phyloP scores from a whole-genome alignment of 2,329 filamentous ascomycete species.

The Venturia carpophila region DNA sequence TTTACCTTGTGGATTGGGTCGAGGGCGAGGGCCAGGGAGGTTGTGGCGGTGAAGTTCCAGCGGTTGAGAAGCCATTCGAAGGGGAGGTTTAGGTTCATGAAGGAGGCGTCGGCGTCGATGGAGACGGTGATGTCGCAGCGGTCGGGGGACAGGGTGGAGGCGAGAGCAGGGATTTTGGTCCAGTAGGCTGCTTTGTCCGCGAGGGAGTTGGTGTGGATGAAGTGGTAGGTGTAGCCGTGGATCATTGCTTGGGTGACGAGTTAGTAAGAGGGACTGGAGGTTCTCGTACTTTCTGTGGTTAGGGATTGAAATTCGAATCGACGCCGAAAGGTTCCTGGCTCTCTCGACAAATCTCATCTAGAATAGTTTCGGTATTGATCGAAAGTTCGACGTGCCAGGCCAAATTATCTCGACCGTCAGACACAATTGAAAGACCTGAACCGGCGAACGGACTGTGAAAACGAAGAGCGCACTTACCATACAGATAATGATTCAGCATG shows the following conservation, averaged over 20 bases:
- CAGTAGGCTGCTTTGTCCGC: slow-evolving; percentile 31
- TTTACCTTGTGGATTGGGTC: slow-evolving; percentile 28
- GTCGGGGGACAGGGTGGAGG: slow-evolving; percentile 34
- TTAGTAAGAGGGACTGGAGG: not conserved
- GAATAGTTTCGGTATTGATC: no score
- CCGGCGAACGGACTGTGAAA: not conserved
- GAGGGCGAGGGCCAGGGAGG: slow-evolving; percentile 35
- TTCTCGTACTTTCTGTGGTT: not conserved
- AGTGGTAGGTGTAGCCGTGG: slow-evolving; percentile 41
- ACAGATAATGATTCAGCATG: slow-evolving; percentile 35
- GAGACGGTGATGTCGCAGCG: slow-evolving; percentile 35
- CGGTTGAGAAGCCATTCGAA: slow-evolving; percentile 44
- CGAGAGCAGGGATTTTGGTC: slow-evolving; percentile 37
- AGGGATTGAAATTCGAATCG: not conserved
- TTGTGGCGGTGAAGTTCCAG: slow-evolving; percentile 37
- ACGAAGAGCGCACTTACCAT: slow-evolving; percentile 24
- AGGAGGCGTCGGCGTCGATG: slow-evolving; percentile 39
- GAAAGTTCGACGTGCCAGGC: not conserved
- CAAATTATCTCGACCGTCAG: no score
- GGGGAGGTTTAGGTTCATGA: slow-evolving; percentile 38
- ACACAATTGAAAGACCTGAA: not conserved
- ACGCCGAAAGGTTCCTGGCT: not conserved
- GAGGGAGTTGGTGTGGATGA: slow-evolving; percentile 32
- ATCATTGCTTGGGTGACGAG: slow-evolving; percentile 28
- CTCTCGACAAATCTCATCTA: no score